Evolutionary conservation across 2,329 filamentous ascomycete genomes (phyloP), one percentile per base, ranked within the genome.

Genomic region (Fusarium torulosum): DNA sequence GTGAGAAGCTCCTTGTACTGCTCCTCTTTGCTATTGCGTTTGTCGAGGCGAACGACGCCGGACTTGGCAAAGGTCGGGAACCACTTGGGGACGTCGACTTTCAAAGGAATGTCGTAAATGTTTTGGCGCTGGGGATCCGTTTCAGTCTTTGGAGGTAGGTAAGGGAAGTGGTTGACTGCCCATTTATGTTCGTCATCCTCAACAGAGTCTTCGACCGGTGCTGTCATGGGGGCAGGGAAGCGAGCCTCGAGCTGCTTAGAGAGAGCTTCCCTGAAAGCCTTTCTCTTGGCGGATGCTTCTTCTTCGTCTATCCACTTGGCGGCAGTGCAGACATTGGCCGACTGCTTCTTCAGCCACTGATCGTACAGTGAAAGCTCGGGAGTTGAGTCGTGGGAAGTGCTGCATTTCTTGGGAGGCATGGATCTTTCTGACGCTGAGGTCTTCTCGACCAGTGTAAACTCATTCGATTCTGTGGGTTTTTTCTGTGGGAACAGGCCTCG

Each of bases 1-100:
- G 66, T 67, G 21, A 72, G 54, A 17, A 73, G 47, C 9, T 70
- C 63, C 20, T 54, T 59, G 43, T 70, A 72, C 21, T 71, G 63
- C 19, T 62, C 43, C 6, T 52, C 33, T 7, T 42, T 37, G 6
- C 33, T 50, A 17, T 38, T 29, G 13, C 9, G 25, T 31, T 40
- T 41, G 38, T 69, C 38, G 23, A 72, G 49, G 14, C 54, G 49
- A 11, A 72, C 17, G 10, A 70, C 52, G 11, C 63, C 57, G 25
- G 51, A 61, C 14, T 38, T 55, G 23, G 40, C 27, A 15, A 73
- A 70, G 13, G 52, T 23, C 8, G 47, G 29, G 38, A 73, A 70
- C 71, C 71, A 73, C 15, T 69, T 59, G 7, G 69, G 71, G 4
- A 73, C 37, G 6, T 56, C 17, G 4, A 29, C 47, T 13, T 41